These are phyloP conservation scores for Starmerella apicola DNA, from an alignment of 805 yeast species.

Conservation along the genomic window DNA sequence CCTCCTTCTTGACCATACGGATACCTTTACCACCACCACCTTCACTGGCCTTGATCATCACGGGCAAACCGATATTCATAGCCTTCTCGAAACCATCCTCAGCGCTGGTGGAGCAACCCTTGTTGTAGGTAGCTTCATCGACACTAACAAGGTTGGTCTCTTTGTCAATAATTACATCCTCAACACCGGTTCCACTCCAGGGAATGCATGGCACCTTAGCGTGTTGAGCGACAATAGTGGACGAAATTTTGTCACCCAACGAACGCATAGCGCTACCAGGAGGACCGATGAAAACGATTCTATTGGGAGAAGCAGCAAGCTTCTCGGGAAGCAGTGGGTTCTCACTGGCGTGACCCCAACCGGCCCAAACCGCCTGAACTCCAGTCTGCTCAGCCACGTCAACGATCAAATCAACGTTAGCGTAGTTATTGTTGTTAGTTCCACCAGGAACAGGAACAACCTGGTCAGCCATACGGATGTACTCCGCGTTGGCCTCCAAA, in stretches of 20 bases:
- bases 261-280: constrained; percentile 99
- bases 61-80: constrained; percentile 84
- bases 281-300: constrained; percentile 91
- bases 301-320: constrained; percentile 84
- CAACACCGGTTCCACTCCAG: constrained; percentile 98
- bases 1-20: constrained; percentile 81
- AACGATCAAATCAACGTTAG: constrained; percentile 93
- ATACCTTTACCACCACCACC: constrained; percentile 99
- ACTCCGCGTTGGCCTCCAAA: constrained; percentile 90
- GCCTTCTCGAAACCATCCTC: constrained; percentile 86
- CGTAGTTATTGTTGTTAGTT: constrained; percentile 95
- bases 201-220: constrained; percentile 98
- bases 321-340: constrained; percentile 89
- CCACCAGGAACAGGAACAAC: constrained; percentile 98
- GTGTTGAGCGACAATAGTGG: constrained; percentile 98
- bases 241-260: constrained; percentile 95
- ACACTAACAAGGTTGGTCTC: constrained; percentile 77
- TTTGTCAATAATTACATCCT: constrained; percentile 57
- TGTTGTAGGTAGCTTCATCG: constrained; percentile 63
- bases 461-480: constrained; percentile 98
- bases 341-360: constrained; percentile 99
- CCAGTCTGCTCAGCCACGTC: constrained; percentile 94
- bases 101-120: constrained; percentile 79
- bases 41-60: constrained; percentile 98
- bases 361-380: constrained; percentile 99